A percentile compares a stretch with the other conserved stretches of the same genome.
These are phyloP conservation scores for Myrica gale DNA, from an alignment of 306 rosid genomes.

Conservation along the genomic window DNA sequence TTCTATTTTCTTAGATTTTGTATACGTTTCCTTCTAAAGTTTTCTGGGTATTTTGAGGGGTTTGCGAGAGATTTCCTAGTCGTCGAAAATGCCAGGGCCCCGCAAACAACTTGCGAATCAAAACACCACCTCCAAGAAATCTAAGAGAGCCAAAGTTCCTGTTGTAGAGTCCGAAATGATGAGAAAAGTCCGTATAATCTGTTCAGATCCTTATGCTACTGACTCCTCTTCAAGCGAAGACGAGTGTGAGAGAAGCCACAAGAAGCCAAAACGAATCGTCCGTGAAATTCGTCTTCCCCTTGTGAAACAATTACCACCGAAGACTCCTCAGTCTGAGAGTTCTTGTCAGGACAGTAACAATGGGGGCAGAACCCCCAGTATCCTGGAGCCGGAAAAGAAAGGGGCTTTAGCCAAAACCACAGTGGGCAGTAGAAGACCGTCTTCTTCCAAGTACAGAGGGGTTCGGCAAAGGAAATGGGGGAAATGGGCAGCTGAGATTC, in stretches of 20 bases:
- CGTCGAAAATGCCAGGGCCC: slow-evolving; percentile 35
- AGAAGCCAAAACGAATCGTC: slow-evolving; percentile 30
- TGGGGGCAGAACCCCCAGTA: slow-evolving; percentile 21
- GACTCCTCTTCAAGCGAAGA: slow-evolving; percentile 74
- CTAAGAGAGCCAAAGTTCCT: slow-evolving; percentile 14
- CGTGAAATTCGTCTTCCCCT: slow-evolving; percentile 42
- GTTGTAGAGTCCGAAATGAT: slow-evolving; percentile 17
- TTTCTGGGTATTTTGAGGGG: slow-evolving; percentile 35
- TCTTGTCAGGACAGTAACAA: slow-evolving; percentile 40
- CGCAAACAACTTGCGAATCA: slow-evolving; percentile 25
- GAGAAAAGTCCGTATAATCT: slow-evolving; percentile 60
- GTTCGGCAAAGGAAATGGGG: slow-evolving; percentile 87
- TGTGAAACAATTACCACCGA: neutral
- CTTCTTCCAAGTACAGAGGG: slow-evolving; percentile 55
- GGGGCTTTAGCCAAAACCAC: slow-evolving; percentile 31
- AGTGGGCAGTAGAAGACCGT: neutral
- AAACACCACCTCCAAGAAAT: slow-evolving; percentile 10
- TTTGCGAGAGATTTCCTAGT: slow-evolving; percentile 32
- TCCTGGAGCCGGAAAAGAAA: slow-evolving; percentile 16
- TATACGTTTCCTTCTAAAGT: neutral
- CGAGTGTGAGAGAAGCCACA: slow-evolving; percentile 31
- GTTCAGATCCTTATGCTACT: slow-evolving; percentile 65
- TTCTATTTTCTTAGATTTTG: neutral
- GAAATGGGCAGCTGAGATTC: slow-evolving; percentile 92
- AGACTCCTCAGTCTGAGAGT: slow-evolving; percentile 27